Base-by-base conservation (phyloP, 495 filamentous ascomycete genomes). In the Talaromyces thailandensis region DNA sequence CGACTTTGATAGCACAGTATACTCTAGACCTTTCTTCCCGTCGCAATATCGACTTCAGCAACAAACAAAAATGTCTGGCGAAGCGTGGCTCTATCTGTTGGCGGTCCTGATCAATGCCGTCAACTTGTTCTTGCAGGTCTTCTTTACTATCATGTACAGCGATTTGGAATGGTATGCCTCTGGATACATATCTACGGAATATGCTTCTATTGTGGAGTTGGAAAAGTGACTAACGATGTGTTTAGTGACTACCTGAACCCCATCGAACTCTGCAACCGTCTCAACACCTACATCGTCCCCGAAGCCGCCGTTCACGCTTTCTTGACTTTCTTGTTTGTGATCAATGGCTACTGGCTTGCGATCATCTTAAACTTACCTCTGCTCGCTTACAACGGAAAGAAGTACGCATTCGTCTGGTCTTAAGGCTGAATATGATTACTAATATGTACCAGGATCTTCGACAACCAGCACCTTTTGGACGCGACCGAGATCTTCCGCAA, bases 141-240 rank as follows among this genome's bases (percentile, higher is more conserved):
- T 99, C 83, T 99, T 99, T 83, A 99, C 95, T 45, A 99, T 99
- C 68, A 99, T 99, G 95, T 99, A 97, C 78, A 95, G 90, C 76
- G 93, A 97, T 84, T 77, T 97, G 65, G 93, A 97, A 86, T 97
- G 93, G 92, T 96, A 80, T 67, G 89, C 80, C 9, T 35, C 31
- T 9, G 9, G 12, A 35, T 2, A 1, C 9, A 35, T 11, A 35
- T 35, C 31, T 12, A 11, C 9, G 2, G 9, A 3, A 35, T 35
- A 35, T 11, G 12, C 12, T 3, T 2, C 31, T 35, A 11, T 3
- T 35, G 0, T 35, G 16, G 37, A 43, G 14, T 52, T 8, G 23
- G 31, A 45, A 1, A n/a, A 18, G 1, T 51, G 29, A 63, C 61
- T 40, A 35, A 57, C 55, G 29, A 11, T 25, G 52, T 37, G 12